These are phyloP conservation scores for Aspergillus neoniger DNA, from an alignment of 2,329 filamentous ascomycete genomes.

Conservation along the genomic window DNA sequence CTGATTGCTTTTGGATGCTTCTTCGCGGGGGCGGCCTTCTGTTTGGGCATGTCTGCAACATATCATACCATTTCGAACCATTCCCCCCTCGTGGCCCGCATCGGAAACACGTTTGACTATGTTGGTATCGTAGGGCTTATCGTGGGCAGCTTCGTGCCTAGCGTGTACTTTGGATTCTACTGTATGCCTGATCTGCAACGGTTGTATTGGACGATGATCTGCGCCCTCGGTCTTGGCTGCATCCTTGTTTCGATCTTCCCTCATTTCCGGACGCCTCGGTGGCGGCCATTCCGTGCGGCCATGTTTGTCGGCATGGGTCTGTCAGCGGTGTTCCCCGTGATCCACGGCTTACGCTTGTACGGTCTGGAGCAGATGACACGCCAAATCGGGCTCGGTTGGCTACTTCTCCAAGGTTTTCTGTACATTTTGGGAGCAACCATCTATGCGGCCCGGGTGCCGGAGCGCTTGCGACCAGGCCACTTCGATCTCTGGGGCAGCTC, in stretches of 20 bases:
- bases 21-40: slow-evolving; percentile 71
- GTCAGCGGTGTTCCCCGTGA: slow-evolving; percentile 78
- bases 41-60: slow-evolving; percentile 78
- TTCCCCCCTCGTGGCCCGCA: slow-evolving; percentile 71
- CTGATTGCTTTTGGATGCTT: slow-evolving; percentile 76
- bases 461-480: slow-evolving; percentile 71
- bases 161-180: slow-evolving; percentile 83
- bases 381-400: slow-evolving; percentile 78
- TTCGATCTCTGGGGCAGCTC: slow-evolving; percentile 93
- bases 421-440: slow-evolving; percentile 85
- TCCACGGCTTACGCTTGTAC: slow-evolving; percentile 72
- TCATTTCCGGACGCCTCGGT: slow-evolving; percentile 77
- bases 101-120: slow-evolving; percentile 94
- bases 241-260: slow-evolving; percentile 76
- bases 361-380: slow-evolving; percentile 66
- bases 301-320: slow-evolving; percentile 90
- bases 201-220: slow-evolving; percentile 78
- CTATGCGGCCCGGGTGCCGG: slow-evolving; percentile 83
- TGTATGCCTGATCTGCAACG: slow-evolving; percentile 66
- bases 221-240: slow-evolving; percentile 73
- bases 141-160: slow-evolving; percentile 86
- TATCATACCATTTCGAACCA: slow-evolving; percentile 88
- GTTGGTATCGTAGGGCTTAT: slow-evolving; percentile 90
- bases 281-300: slow-evolving; percentile 78
- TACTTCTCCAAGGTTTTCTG: slow-evolving; percentile 75